These are phyloP conservation scores for Russula lepida DNA, from an alignment of 768 basidiomycete species.

Conservation along the genomic window DNA sequence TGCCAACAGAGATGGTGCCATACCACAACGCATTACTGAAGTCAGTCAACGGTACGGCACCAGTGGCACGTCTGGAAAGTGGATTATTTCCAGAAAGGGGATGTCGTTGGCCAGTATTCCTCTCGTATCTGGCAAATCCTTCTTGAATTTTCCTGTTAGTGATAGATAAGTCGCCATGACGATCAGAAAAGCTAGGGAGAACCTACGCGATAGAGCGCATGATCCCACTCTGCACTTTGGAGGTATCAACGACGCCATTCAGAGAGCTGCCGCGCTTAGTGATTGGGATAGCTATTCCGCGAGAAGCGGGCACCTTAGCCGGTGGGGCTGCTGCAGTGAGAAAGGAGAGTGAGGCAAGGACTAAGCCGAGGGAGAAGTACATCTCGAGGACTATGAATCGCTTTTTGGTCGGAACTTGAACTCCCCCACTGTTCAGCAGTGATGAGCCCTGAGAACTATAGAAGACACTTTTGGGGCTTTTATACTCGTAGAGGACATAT, in stretches of 20 bases:
- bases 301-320: not conserved
- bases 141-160: slow-evolving; percentile 12
- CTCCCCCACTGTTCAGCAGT: not conserved
- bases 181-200: not conserved
- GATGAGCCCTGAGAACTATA: not conserved
- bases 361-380: not conserved
- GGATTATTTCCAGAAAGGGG: not conserved
- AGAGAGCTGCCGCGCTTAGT: not conserved
- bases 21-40: slow-evolving; percentile 11
- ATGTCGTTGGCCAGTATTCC: slow-evolving; percentile 15
- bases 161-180: not conserved
- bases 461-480: not conserved
- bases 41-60: slow-evolving; percentile 6
- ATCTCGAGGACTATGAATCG: not conserved
- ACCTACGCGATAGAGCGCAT: not conserved
- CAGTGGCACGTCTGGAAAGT: not conserved
- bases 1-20: slow-evolving; percentile 19
- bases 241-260: not conserved
- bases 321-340: not conserved
- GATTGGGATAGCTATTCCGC: slow-evolving; percentile 2
- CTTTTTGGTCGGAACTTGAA: too few relatives aligned
- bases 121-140: slow-evolving; percentile 10
- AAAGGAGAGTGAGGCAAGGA: slow-evolving; percentile 5
- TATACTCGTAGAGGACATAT: not conserved
- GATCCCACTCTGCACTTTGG: not conserved